Evolutionary conservation across 208 protist genomes (phyloP), one percentile per base, ranked within the genome.

Genomic region (Leishmania arabica): DNA sequence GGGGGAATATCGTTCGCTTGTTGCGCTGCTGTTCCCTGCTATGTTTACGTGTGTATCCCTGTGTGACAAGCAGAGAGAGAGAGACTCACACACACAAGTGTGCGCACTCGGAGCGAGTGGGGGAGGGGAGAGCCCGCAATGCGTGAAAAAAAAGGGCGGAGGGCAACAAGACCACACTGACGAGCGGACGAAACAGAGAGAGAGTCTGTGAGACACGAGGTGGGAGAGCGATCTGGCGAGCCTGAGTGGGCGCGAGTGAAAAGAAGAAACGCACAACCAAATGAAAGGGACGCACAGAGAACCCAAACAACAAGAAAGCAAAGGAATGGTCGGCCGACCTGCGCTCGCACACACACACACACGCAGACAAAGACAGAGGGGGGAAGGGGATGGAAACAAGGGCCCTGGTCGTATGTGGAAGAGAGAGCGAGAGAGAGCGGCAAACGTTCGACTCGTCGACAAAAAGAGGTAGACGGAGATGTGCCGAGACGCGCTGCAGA

Each of bases 61-160:
- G 54, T 80, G 71, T 49, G 19, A 31, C 11, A 73, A 70, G 51
- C 31, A 79, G 56, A 49, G 13, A 79, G 56, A 49, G 13, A 53
- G 5, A 42, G 4, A 40, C 24, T n/a, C n/a, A n/a, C n/a, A 37
- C 60, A 37, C 27, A 34, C n/a, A 31, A 5, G 60, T 65, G 60
- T 15, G 60, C 9, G n/a, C 60, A 3, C 60, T 19, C 7, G 7
- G 27, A 34, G 8, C 19, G n/a, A 65, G 60, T 45, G 4, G 42
- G 42, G 42, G 5, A 42, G 21, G 9, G 11, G 60, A 60, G 54
- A n/a, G n/a, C 27, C 7, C 8, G 0, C 60, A 34, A 37, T 13
- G 60, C 60, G 60, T 37, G n/a, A 65, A 6, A 34, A 34, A 34
- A 34, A 34, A 34, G 34, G 34, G 34, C n/a, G 34, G 5, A 0